phyloP scores from a whole-genome alignment of 441 rosid genomes.

The Manihot esculenta region DNA sequence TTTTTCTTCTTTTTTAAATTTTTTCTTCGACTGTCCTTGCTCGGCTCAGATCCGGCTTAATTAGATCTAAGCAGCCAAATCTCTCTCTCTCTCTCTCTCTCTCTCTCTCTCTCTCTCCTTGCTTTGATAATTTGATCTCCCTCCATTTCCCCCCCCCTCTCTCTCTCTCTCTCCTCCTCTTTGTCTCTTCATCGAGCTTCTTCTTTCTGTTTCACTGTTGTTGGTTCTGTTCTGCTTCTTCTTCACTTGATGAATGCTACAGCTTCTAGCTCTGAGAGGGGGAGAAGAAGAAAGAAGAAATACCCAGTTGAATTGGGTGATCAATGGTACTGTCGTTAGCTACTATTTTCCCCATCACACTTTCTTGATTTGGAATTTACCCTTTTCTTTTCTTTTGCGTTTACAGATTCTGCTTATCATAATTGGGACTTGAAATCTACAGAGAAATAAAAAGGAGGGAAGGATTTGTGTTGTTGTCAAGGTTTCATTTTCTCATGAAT shows the following conservation, averaged over 20 bases:
- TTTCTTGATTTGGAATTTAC: not conserved
- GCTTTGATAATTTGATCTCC: slow-evolving; percentile 29
- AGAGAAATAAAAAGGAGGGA: not conserved
- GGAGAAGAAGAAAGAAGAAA: not conserved
- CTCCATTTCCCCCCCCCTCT: slow-evolving; percentile 46
- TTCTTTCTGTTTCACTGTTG: not conserved
- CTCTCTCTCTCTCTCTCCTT: slow-evolving; percentile 26
- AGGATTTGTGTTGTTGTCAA: not conserved
- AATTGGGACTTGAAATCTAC: slow-evolving; percentile 5
- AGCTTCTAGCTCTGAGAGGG: not conserved
- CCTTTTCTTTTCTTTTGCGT: not conserved
- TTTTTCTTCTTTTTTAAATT: not conserved
- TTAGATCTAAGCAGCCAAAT: slow-evolving; percentile 42
- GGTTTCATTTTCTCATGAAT: slow-evolving; percentile 20
- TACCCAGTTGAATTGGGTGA: not conserved
- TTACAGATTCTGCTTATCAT: slow-evolving; percentile 12
- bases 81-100: slow-evolving; percentile 22
- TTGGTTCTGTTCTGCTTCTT: not conserved
- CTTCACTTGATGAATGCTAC: not conserved
- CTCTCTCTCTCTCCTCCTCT: slow-evolving; percentile 19
- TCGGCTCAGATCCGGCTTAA: slow-evolving; percentile 76
- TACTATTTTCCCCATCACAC: not conserved
- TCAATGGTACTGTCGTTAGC: not conserved
- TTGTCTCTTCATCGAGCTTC: not conserved
- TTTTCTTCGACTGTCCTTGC: slow-evolving; percentile 18